Evolutionary conservation across 1,139 yeast species (phyloP), one percentile per base, ranked within the genome.

Genomic region (Meyerozyma guilliermondii): DNA sequence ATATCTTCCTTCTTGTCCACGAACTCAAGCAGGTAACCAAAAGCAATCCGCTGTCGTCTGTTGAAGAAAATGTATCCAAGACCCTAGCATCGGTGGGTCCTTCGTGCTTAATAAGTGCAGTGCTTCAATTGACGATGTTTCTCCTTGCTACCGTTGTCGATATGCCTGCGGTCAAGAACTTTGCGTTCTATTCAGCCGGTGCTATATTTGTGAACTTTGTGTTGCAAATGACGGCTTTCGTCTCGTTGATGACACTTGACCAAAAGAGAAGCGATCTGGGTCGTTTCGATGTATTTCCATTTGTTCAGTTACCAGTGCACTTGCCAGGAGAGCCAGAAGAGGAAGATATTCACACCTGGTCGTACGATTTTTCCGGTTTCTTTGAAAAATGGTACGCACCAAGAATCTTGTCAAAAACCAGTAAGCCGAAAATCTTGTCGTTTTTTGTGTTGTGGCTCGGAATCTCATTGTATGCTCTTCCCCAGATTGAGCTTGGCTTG

Each of bases 151-250:
- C 95, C 0, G 63, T 72, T 7, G 98, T 92, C 6, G 76, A 82
- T 14, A 92, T 91, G 97, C 98, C 98, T 3, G 98, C 98, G 0
- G 98, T 91, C 7, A 76, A 83, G 49, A 92, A 91, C 60, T 92
- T 92, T 71, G 97, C 98, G 0, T 66, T 83, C 22, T 92, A 87
- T 56, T 87, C 96, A 11, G 94, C 96, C 0, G 87, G 91, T 10
- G 94, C 98, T 0, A 83, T 92, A 2, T 58, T 83, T 11, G 68
- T 87, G 52, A 91, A 92, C 58, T 83, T 92, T 3, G 39, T 81
- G 1, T 68, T 92, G 28, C 98, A 92, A 57, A 64, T 89, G 63
- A 88, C 97, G 0, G 79, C 84, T 40, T 91, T 91, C 59, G 76
- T 88, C 5, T 76, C 96, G 0, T 73, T 88, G 3, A 63, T 92